Conservation (phyloP, 441 rosid species). For the Erysimum pusillum region DNA sequence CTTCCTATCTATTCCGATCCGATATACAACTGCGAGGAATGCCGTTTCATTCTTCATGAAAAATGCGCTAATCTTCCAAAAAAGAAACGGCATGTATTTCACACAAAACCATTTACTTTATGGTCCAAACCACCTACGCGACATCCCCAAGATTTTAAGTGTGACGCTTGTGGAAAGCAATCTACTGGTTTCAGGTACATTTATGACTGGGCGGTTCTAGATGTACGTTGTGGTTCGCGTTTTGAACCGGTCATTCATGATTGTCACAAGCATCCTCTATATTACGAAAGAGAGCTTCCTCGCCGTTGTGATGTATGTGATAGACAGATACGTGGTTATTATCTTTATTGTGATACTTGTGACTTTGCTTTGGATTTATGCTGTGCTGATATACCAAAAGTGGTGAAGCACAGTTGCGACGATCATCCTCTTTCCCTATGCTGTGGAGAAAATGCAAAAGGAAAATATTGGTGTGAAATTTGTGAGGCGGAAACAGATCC, state of each 20-base stretch:
- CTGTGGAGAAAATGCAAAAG: conserved; percentile 14
- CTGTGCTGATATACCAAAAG: conserved; percentile 16
- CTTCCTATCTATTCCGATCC: conserved; percentile 8
- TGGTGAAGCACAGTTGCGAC: conserved; percentile 22
- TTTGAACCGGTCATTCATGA: conserved; percentile 10
- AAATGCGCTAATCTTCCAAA: conserved; percentile 32
- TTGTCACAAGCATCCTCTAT: conserved; percentile 2
- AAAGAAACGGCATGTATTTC: neutral
- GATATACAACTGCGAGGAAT: conserved; percentile 27
- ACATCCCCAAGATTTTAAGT: too few species aligned
- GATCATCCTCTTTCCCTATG: conserved; percentile 9
- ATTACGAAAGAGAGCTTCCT: conserved; percentile 11
- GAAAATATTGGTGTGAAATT: conserved; percentile 37
- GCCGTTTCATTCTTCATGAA: conserved; percentile 36
- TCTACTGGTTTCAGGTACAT: conserved; percentile 35
- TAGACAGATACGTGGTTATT: neutral
- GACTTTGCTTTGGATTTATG: conserved; percentile 12
- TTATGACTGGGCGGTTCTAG: neutral
- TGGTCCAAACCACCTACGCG: neutral
- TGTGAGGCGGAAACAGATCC: conserved; percentile 33
- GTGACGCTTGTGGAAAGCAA: too few species aligned
- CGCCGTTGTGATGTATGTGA: neutral
- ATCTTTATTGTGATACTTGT: conserved; percentile 15
- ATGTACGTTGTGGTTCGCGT: conserved; percentile 22
- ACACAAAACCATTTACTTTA: conserved; percentile 3